A percentile compares a stretch with the other conserved stretches of the same genome.
Evolutionary conservation across 305 asterid genomes (phyloP).

Genomic region (Solanum hybrid): DNA sequence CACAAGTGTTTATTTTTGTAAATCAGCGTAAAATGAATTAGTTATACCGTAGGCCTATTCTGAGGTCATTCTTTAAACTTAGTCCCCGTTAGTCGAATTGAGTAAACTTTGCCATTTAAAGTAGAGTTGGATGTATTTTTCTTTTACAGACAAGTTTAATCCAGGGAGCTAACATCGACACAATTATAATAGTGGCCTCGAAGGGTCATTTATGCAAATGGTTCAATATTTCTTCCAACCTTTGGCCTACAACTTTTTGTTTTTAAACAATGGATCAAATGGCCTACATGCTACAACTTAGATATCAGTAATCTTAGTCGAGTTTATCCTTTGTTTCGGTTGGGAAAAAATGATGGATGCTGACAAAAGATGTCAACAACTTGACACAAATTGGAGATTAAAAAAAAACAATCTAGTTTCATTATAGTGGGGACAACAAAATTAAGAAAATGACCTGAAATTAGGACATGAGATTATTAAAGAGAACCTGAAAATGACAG

Average conservation of each 20-base stretch:
- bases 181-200: neutral
- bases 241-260: neutral
- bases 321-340: neutral
- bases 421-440: neutral
- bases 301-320: neutral
- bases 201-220: neutral
- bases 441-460: neutral
- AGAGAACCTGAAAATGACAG: conserved; percentile 64
- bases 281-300: neutral
- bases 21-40: neutral
- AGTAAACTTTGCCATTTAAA: neutral
- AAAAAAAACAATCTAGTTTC: too few relatives aligned
- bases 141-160: neutral
- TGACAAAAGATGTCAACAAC: neutral
- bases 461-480: neutral
- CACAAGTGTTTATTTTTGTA: neutral
- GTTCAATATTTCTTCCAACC: neutral
- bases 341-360: neutral
- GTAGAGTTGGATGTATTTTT: neutral
- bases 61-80: neutral
- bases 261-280: neutral
- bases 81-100: neutral
- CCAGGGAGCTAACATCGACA: neutral
- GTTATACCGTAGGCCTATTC: neutral
- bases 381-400: neutral